Conservation (phyloP, 352 stramenopile species). For the Globisporangium ultimum region DNA sequence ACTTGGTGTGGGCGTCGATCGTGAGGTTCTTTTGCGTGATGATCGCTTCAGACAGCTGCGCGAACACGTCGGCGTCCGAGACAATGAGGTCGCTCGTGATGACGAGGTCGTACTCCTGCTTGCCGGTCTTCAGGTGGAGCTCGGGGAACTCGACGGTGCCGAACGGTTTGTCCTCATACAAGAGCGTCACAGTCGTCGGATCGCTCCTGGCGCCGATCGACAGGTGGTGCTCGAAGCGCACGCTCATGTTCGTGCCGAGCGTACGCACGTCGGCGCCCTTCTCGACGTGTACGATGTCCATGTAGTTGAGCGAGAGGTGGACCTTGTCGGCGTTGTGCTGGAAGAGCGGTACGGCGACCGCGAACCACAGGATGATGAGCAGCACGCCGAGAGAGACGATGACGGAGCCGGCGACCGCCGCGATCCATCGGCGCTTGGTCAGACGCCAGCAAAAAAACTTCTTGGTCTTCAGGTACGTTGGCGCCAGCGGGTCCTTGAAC, state of each 20-base stretch:
- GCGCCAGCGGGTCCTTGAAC: slow-evolving; percentile 26
- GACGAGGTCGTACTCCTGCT: slow-evolving; percentile 53
- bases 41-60: slow-evolving; percentile 32
- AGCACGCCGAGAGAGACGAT: slow-evolving; percentile 38
- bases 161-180: slow-evolving; percentile 42
- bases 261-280: slow-evolving; percentile 17
- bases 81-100: slow-evolving; percentile 32
- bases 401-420: slow-evolving; percentile 33
- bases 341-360: slow-evolving; percentile 51
- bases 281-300: slow-evolving; percentile 52
- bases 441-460: slow-evolving; percentile 52
- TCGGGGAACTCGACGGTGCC: slow-evolving; percentile 42
- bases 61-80: slow-evolving; percentile 40
- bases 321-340: slow-evolving; percentile 60
- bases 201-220: slow-evolving; percentile 37
- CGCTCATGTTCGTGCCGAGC: slow-evolving; percentile 48
- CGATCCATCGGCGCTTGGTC: slow-evolving; percentile 49
- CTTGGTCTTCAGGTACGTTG: slow-evolving; percentile 5
- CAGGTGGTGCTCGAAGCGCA: slow-evolving; percentile 50
- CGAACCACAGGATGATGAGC: slow-evolving; percentile 62
- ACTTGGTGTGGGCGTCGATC: slow-evolving; percentile 11
- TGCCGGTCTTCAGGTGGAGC: slow-evolving; percentile 43
- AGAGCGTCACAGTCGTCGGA: slow-evolving; percentile 36
- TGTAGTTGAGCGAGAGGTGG: slow-evolving; percentile 54
- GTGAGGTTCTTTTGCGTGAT: slow-evolving; percentile 34